These are phyloP conservation scores for Eutypella sp. DNA, from an alignment of 2,329 filamentous ascomycete species.

Conservation along the genomic window DNA sequence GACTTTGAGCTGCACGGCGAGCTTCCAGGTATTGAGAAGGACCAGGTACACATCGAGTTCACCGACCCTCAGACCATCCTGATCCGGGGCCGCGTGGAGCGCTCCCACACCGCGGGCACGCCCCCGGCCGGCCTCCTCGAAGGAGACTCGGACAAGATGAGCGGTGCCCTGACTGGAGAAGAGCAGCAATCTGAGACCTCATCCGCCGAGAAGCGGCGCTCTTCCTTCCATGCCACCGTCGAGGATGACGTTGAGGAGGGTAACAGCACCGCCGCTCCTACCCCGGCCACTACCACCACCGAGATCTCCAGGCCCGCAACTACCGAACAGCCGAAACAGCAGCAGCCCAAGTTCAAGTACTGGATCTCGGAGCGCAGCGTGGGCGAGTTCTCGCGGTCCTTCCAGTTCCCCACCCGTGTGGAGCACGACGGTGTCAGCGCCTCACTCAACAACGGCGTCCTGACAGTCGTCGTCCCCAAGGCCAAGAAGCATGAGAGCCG, in stretches of 20 bases:
- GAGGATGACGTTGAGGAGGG: constrained; percentile 50
- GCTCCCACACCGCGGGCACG: constrained; percentile 52
- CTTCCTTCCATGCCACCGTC: constrained; percentile 53
- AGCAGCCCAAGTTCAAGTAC: constrained; percentile 54
- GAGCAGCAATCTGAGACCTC: constrained; percentile 11
- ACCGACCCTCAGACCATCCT: constrained; percentile 68
- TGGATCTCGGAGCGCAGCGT: constrained; percentile 65
- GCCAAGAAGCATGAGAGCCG: constrained; percentile 52
- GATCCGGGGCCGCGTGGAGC: constrained; percentile 65
- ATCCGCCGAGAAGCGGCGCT: too few species aligned
- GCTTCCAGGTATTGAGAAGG: constrained; percentile 69
- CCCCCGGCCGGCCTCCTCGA: neutral
- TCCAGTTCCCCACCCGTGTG: constrained; percentile 61
- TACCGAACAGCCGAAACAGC: constrained; percentile 13
- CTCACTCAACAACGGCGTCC: constrained; percentile 59
- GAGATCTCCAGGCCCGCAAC: constrained; percentile 23
- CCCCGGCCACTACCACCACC: neutral
- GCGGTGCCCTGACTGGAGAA: constrained; percentile 36
- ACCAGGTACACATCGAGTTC: constrained; percentile 74
- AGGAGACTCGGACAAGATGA: neutral
- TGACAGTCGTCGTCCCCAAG: constrained; percentile 62
- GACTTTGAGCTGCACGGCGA: constrained; percentile 76
- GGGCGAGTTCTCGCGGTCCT: constrained; percentile 63
- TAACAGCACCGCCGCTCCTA: constrained; percentile 17
- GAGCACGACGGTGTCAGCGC: constrained; percentile 59